Conservation (phyloP, 371 early-diverging fungal genomes). For the Apophysomyces trapeziformis region DNA sequence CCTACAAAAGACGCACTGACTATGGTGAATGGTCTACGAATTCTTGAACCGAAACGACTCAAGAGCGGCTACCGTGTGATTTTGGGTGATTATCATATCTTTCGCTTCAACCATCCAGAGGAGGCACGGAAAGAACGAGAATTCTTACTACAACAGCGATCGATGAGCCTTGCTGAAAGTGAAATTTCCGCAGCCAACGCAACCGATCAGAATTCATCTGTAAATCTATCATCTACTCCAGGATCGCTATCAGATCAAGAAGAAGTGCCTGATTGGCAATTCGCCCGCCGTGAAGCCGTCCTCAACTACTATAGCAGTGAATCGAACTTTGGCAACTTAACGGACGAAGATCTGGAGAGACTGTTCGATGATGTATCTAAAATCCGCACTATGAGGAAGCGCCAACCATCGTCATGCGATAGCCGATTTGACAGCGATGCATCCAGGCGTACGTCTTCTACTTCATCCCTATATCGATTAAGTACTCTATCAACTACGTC, state of each 20-base stretch:
- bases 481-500: constrained; percentile 9
- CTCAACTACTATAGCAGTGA: constrained; percentile 39
- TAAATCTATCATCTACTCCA: background rate
- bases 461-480: constrained; percentile 13
- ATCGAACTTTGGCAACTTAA: constrained; percentile 33
- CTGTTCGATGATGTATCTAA: constrained; percentile 49
- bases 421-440: constrained; percentile 2
- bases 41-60: constrained; percentile 61
- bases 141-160: background rate
- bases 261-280: constrained; percentile 65
- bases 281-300: constrained; percentile 68
- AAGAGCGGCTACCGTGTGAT: constrained; percentile 82
- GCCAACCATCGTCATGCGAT: constrained; percentile 16
- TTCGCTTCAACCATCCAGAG: constrained; percentile 87
- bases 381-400: constrained; percentile 40
- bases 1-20: constrained; percentile 64
- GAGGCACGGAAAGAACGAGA: constrained; percentile 79
- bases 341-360: constrained; percentile 48
- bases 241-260: background rate
- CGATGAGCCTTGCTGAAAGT: constrained; percentile 4
- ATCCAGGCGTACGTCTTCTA: constrained; percentile 3
- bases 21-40: constrained; percentile 80
- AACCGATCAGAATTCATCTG: background rate
- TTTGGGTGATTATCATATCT: constrained; percentile 83
- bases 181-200: background rate